Percentiles rank a stretch among this genome's conserved stretches.
Conservation (phyloP, 1,139 yeast genomes). For the Spathaspora sp. region DNA sequence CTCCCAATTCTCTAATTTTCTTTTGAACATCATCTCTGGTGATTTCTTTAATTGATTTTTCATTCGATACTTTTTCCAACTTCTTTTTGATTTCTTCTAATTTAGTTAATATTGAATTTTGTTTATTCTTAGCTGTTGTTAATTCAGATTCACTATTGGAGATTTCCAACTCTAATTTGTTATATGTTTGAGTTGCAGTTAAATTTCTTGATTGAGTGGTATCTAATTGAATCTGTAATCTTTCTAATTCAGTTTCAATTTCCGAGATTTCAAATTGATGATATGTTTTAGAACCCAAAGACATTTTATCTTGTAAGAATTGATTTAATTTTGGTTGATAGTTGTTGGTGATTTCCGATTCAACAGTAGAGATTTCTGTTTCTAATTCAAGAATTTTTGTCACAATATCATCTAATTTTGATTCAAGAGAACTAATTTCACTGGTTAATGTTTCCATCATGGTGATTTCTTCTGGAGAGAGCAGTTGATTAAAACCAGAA, state of each 20-base stretch:
- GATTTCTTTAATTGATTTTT: slow-evolving; percentile 56
- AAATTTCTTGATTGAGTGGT: slow-evolving; percentile 21
- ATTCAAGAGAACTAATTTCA: slow-evolving; percentile 42
- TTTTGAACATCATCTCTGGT: slow-evolving; percentile 74
- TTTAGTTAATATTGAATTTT: slow-evolving; percentile 50
- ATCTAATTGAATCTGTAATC: slow-evolving; percentile 23
- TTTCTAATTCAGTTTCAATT: slow-evolving; percentile 25
- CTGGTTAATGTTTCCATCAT: slow-evolving; percentile 39
- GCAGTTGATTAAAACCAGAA: slow-evolving; percentile 53
- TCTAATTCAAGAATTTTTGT: slow-evolving; percentile 50
- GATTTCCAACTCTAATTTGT: slow-evolving; percentile 33
- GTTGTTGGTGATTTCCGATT: slow-evolving; percentile 60
- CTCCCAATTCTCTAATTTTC: slow-evolving; percentile 80
- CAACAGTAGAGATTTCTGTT: slow-evolving; percentile 47
- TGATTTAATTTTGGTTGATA: slow-evolving; percentile 24
- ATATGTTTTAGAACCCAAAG: slow-evolving; percentile 6
- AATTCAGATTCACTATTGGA: slow-evolving; percentile 38
- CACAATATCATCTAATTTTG: slow-evolving; percentile 40
- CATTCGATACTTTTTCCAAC: slow-evolving; percentile 67
- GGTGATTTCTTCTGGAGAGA: slow-evolving; percentile 40
- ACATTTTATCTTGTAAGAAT: slow-evolving; percentile 9
- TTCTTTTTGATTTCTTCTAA: slow-evolving; percentile 63
- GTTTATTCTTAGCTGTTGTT: slow-evolving; percentile 56
- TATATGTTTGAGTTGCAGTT: slow-evolving; percentile 20
- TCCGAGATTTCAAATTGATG: slow-evolving; percentile 44